Evolutionary conservation across 495 filamentous ascomycete species (phyloP), one percentile per base, ranked within the genome.

Genomic region (Podospora comata): DNA sequence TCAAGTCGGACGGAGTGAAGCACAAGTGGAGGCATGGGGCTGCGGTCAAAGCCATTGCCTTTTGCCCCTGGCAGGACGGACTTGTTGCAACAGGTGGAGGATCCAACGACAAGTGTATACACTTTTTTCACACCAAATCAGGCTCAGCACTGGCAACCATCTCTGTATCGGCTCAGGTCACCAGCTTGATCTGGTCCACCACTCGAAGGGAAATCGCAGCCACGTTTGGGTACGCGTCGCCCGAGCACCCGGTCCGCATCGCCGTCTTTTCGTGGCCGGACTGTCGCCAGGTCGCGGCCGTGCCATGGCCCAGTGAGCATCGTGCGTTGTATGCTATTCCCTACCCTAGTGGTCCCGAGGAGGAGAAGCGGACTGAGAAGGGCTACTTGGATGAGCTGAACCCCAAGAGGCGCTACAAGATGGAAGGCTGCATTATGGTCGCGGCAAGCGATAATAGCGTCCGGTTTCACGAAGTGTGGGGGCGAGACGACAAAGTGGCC

Each of bases 381-480:
- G 57, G 60, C 19, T 54, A 55, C 19, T 18, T 56, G 34, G n/a
- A 55, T 55, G n/a, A 62, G 57, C 28, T 54, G n/a, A 67, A 65
- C 60, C 26, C 64, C 34, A 69, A 74, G 61, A 84, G 78, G 63
- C 84, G 91, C 39, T 90, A 87, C 1, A 80, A 82, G n/a, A 85
- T 90, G 70, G 94, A 97, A 75, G 94, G 94, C 9, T 97, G 94
- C 75, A 91, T 99, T 68, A 91, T 97, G 48, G 90, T 99, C 63
- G 96, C 94, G 32, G 92, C 92, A 28, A 97, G 93, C 72, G 95
- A 97, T 79, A 90, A 92, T 75, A 96, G 89, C 72, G 91, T 99
- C 76, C 94, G 95, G 77, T 99, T 98, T 71, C 94, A 99, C 76
- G 94, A 98, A 78, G 87, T 99, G 13, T 98, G 93, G 96, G 83